Conservation (phyloP, 768 basidiomycete species). For the Cytidiella melzeri region DNA sequence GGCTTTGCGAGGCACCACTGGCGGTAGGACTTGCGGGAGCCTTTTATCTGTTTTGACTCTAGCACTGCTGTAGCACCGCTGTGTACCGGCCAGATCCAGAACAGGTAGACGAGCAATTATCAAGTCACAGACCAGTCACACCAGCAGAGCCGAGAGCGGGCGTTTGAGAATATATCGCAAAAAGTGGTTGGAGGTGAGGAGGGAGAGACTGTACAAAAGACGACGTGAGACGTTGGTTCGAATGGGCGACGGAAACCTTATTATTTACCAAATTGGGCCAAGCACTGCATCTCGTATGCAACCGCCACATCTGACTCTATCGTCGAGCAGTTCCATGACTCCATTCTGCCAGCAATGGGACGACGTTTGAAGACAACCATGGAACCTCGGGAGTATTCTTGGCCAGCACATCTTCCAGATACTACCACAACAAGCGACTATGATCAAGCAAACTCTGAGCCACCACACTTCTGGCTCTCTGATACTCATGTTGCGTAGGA, state of each 20-base stretch:
- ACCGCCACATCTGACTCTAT: conserved; percentile 7
- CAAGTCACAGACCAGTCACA: conserved; percentile 9
- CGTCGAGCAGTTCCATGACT: neutral
- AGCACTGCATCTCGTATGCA: conserved; percentile 4
- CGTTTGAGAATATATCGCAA: conserved; percentile 2
- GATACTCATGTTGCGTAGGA: no score
- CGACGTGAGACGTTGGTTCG: neutral
- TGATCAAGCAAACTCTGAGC: no score
- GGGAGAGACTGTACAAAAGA: conserved; percentile 2
- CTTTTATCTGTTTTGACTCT: conserved; percentile 2
- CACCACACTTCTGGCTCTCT: no score
- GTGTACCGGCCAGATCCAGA: no score
- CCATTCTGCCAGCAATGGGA: neutral
- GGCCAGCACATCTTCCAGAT: no score
- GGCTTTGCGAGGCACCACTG: neutral
- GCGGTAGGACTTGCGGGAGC: neutral
- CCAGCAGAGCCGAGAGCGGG: conserved; percentile 1
- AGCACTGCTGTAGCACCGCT: no score
- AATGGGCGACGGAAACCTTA: conserved; percentile 7
- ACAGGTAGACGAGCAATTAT: no score
- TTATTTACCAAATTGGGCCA: conserved; percentile 4
- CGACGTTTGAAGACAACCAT: neutral
- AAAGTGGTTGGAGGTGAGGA: neutral
- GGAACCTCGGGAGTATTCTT: neutral
- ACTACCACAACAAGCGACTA: no score